Evolutionary conservation across 345 rosid species (phyloP), one percentile per base, ranked within the genome.

Genomic region (Psidium friedrichsthalianum): DNA sequence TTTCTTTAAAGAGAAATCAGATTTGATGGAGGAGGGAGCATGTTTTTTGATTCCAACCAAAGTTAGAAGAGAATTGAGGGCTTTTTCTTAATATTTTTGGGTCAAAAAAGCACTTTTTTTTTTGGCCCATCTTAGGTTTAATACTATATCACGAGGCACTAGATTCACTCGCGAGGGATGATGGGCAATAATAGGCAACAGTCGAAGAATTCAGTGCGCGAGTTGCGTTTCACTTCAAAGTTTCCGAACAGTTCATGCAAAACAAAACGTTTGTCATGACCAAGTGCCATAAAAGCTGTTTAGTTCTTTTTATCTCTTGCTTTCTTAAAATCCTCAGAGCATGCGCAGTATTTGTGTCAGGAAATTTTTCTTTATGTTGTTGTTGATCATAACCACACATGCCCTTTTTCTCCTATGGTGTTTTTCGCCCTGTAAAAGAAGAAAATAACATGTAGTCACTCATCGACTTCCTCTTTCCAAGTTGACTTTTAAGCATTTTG

Each of bases 271-370:
- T 16, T 44, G 42, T 32, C 78, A 69, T 69, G 80, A 69, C 80
- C 24, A 82, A 82, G 58, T 21, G 47, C 42, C 22, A 29, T 32
- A 82, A 53, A 29, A 53, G 6, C 25, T 22, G 16, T 32, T 51
- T 3, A 82, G 83, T 29, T 64, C 6, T 64, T 64, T 82, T 69
- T 55, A 80, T 82, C 86, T 86, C 85, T 87, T 88, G 87, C 94
- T 93, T 93, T 93, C 92, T 94, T 90, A 92, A 90, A 91, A 89
- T 92, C 84, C 93, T 86, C 87, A 88, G 87, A 92, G 94, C 92
- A 92, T 90, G 94, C 93, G 94, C 88, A 84, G 86, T 56, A 85
- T 83, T 7, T 47, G 29, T 54, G 84, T 53, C 59, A 54, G 84
- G 59, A 36, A 8, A 24, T 24, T 82, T 14, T 82, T 42, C 53